Conservation (phyloP, 441 rosid genomes). For the Pelargonium citronellum region DNA sequence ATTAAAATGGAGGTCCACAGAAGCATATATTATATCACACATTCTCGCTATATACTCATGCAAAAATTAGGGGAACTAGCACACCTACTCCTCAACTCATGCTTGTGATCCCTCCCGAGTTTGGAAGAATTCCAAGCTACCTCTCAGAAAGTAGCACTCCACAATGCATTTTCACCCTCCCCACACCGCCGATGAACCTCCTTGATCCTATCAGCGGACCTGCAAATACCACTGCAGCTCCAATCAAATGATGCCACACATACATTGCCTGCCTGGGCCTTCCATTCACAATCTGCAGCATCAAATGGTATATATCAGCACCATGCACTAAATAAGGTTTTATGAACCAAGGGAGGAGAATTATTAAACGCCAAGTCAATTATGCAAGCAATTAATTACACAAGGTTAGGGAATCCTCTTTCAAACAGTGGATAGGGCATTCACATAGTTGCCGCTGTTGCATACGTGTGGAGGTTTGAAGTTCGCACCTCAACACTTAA, state of each 20-base stretch:
- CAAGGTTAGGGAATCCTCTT: not conserved
- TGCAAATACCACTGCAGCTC: constrained; percentile 89
- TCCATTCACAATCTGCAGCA: constrained; percentile 77
- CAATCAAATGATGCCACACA: constrained; percentile 86
- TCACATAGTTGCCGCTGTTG: not conserved
- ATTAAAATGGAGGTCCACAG: no score
- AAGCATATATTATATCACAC: no score
- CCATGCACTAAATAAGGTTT: not conserved
- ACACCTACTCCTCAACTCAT: not conserved
- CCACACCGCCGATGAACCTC: constrained; percentile 85
- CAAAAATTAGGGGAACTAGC: constrained; percentile 3
- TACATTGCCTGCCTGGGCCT: constrained; percentile 81
- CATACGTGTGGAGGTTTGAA: not conserved
- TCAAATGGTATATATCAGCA: not conserved
- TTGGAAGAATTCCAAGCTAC: constrained; percentile 21
- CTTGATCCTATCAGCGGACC: constrained; percentile 65
- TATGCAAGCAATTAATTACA: no score
- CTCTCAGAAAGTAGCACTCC: constrained; percentile 61
- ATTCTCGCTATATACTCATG: not conserved
- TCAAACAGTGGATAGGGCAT: not conserved
- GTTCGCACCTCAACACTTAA: not conserved
- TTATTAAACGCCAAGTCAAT: no score
- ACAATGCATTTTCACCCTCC: constrained; percentile 69
- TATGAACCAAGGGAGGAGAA: no score
- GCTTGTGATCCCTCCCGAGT: constrained; percentile 29